A percentile compares a stretch with the other conserved stretches of the same genome.
Evolutionary conservation across 2,329 filamentous ascomycete genomes (phyloP).

Genomic region (Nemania serpens): DNA sequence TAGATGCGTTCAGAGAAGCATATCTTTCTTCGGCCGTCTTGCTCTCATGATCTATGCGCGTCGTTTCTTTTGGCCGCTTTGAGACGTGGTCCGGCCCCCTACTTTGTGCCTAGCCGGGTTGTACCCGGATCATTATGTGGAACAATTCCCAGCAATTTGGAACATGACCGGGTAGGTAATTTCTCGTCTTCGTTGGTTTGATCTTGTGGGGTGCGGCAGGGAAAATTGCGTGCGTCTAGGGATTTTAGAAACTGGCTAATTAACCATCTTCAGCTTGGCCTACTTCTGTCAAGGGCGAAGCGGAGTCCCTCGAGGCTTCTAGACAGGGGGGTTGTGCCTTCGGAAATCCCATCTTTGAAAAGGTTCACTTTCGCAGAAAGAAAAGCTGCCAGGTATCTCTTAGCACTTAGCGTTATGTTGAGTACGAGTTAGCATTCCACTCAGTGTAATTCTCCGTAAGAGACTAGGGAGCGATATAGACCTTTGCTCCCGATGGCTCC

Average conservation of each 20-base stretch:
- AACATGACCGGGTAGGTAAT: constrained; percentile 21
- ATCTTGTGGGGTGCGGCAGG: constrained; percentile 33
- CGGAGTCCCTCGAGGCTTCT: constrained; percentile 1
- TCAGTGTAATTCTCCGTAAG: constrained; percentile 1
- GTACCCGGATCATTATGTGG: constrained; percentile 18
- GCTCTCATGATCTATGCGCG: neutral
- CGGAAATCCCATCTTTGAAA: constrained; percentile 10
- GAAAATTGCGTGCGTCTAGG: constrained; percentile 39
- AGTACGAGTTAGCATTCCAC: constrained; percentile 6
- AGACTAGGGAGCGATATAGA: neutral
- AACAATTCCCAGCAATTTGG: constrained; percentile 36
- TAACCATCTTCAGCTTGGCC: constrained; percentile 27
- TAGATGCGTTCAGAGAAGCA: neutral
- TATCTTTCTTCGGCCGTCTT: neutral
- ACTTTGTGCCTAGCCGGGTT: constrained; percentile 1
- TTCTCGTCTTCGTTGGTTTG: constrained; percentile 21
- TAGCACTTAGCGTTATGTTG: neutral
- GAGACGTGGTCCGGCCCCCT: neutral
- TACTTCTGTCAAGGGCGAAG: constrained; percentile 27
- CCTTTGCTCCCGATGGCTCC: neutral
- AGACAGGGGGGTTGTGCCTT: constrained; percentile 17
- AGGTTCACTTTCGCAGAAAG: constrained; percentile 3
- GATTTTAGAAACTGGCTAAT: constrained; percentile 14
- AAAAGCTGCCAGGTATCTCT: neutral
- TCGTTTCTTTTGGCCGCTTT: constrained; percentile 2